Evolutionary conservation across 306 rosid genomes (phyloP).

Genomic region (Medicago arabica): DNA sequence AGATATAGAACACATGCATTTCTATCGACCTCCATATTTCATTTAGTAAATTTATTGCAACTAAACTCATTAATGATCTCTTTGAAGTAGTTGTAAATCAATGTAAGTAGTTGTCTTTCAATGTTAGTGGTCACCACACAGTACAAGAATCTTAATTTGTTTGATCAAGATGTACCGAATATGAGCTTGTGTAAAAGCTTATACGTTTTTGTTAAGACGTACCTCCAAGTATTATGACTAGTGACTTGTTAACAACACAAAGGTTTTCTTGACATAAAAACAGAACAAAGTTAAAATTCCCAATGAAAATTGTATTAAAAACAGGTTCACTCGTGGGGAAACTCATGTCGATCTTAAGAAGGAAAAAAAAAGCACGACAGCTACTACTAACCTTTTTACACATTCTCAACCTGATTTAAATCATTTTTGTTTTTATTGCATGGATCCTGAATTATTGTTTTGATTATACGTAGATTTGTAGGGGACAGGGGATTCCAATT

Average conservation of each 20-base stretch:
- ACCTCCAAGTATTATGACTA: neutral
- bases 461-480: slow-evolving; percentile 31
- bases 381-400: neutral
- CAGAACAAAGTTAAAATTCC: neutral
- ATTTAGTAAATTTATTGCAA: neutral
- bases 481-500: slow-evolving; percentile 33
- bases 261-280: too few relatives aligned
- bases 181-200: neutral
- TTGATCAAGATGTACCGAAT: slow-evolving; percentile 4
- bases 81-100: slow-evolving; percentile 2
- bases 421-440: slow-evolving; percentile 27
- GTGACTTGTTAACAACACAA: too few relatives aligned
- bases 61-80: neutral
- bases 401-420: neutral
- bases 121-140: slow-evolving; percentile 13
- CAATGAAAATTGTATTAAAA: neutral
- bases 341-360: neutral
- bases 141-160: slow-evolving; percentile 14
- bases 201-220: slow-evolving; percentile 6
- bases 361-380: neutral
- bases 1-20: neutral
- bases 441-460: slow-evolving; percentile 32
- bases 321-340: slow-evolving; percentile 6
- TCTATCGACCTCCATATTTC: neutral
- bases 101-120: neutral